Conservation (phyloP, 2,329 filamentous ascomycete genomes). For the Colletotrichum sp. region DNA sequence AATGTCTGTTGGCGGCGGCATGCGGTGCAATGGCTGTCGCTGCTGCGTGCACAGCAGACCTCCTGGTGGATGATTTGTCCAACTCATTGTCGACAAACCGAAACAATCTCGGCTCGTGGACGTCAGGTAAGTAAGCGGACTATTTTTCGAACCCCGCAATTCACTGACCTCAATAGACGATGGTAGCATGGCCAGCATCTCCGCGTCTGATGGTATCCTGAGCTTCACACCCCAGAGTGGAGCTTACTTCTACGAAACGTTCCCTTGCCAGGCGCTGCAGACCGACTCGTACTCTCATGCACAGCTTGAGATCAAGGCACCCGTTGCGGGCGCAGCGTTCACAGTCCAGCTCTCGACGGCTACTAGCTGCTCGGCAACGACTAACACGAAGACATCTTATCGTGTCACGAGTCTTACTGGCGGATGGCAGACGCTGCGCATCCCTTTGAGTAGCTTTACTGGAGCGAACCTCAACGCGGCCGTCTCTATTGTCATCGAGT, state of each 20-base stretch:
- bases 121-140: slow-evolving; percentile 34
- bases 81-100: slow-evolving; percentile 33
- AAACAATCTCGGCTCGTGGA: slow-evolving; percentile 39
- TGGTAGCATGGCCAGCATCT: slow-evolving; percentile 48
- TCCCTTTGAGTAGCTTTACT: slow-evolving; percentile 54
- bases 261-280: slow-evolving; percentile 50
- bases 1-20: slow-evolving; percentile 16
- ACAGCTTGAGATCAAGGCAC: slow-evolving; percentile 27
- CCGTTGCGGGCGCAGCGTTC: slow-evolving; percentile 24
- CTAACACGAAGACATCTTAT: slow-evolving; percentile 48
- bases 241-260: slow-evolving; percentile 61
- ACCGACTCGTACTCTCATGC: slow-evolving; percentile 53
- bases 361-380: slow-evolving; percentile 43
- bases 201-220: slow-evolving; percentile 46
- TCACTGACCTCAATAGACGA: slow-evolving; percentile 45
- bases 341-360: slow-evolving; percentile 42
- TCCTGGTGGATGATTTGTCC: slow-evolving; percentile 38
- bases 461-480: slow-evolving; percentile 56
- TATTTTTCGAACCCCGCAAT: background rate
- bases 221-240: slow-evolving; percentile 52
- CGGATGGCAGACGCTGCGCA: slow-evolving; percentile 50
- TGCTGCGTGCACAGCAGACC: slow-evolving; percentile 30
- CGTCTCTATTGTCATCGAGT: slow-evolving; percentile 50
- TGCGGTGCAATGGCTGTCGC: slow-evolving; percentile 19
- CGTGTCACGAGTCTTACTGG: slow-evolving; percentile 53